phyloP scores from a whole-genome alignment of 257 asterid species.

The Primulina tabacum region DNA sequence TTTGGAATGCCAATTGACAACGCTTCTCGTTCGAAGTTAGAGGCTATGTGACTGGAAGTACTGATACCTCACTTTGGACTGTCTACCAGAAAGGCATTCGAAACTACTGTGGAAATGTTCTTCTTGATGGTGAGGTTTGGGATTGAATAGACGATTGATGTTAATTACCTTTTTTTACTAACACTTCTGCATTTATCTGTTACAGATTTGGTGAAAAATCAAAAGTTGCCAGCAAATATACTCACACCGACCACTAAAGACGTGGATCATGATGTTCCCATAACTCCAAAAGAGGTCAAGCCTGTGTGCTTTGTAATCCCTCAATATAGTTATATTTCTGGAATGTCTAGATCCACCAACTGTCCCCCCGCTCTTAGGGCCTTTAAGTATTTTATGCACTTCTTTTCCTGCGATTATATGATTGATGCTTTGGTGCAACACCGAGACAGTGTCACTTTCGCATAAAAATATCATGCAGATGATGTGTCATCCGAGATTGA shows the following conservation, averaged over 20 bases:
- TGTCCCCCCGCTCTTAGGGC: not conserved
- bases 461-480: not conserved
- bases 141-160: slow-evolving; percentile 13
- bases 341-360: slow-evolving; percentile 3
- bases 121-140: slow-evolving; percentile 80
- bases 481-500: not conserved
- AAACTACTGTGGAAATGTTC: slow-evolving; percentile 83
- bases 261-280: slow-evolving; percentile 92
- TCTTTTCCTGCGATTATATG: not conserved
- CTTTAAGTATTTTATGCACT: not conserved
- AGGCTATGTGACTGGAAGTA: slow-evolving; percentile 95
- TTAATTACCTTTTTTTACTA: slow-evolving; percentile 9
- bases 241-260: slow-evolving; percentile 96
- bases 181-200: slow-evolving; percentile 14
- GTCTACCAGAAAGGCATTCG: slow-evolving; percentile 80
- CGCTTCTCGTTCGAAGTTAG: slow-evolving; percentile 48
- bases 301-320: not conserved
- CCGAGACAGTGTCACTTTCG: not conserved
- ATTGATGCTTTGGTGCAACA: slow-evolving; percentile 10
- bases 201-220: slow-evolving; percentile 81
- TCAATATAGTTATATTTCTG: not conserved
- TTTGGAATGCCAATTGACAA: slow-evolving; percentile 21
- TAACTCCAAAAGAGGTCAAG: slow-evolving; percentile 76
- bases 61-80: slow-evolving; percentile 96
- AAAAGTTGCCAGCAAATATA: slow-evolving; percentile 64